Conservation (phyloP, 2,329 filamentous ascomycete genomes). For the Alternaria sp. region DNA sequence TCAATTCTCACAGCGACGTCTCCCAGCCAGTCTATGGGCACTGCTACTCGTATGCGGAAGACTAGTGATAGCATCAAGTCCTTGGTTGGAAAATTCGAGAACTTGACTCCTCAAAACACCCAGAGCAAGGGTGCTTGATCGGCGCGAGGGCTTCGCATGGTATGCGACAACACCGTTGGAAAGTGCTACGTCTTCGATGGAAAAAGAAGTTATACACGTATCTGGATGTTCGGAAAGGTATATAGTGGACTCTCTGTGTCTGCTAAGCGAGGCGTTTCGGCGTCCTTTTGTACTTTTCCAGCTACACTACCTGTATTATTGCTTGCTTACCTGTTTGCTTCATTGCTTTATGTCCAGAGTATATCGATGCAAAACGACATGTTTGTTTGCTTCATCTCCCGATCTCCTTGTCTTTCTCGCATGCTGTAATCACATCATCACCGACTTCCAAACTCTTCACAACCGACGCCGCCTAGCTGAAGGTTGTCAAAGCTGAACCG, state of each 20-base stretch:
- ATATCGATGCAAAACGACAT: neutral
- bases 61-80: conserved; percentile 9
- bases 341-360: neutral
- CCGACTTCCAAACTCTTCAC: no score
- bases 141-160: neutral
- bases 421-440: neutral
- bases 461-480: no score
- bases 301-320: neutral
- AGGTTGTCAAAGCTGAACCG: no score
- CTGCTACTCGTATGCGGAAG: neutral
- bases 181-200: neutral
- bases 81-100: conserved; percentile 4
- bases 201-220: neutral
- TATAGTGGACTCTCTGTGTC: neutral
- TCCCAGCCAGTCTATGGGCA: neutral
- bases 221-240: neutral
- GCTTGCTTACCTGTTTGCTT: neutral
- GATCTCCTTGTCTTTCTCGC: neutral
- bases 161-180: neutral
- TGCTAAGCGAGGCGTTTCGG: neutral
- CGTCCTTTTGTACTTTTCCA: neutral
- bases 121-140: neutral
- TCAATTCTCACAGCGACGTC: neutral
- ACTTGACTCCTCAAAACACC: neutral
- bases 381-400: neutral